Conservation (phyloP, 2,329 filamentous ascomycete species). For the Venturia aucupariae region DNA sequence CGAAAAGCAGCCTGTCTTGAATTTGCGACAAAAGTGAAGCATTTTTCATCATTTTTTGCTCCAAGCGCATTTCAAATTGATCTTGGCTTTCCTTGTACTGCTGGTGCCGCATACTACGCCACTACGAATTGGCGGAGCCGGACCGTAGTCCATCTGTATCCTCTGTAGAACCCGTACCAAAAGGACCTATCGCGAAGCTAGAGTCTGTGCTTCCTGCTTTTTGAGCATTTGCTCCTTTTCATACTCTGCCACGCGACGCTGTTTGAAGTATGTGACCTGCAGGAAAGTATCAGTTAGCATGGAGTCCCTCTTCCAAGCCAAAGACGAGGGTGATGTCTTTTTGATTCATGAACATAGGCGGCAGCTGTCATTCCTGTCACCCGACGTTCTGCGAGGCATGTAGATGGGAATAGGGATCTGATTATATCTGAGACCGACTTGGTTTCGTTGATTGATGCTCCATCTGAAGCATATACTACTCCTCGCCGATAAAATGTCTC, state of each 20-base stretch:
- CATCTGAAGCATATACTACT: neutral
- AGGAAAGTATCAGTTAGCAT: neutral
- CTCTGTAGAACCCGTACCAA: neutral
- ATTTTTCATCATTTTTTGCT: too few relatives aligned
- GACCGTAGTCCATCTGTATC: neutral
- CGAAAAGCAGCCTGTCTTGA: neutral
- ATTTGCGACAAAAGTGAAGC: neutral
- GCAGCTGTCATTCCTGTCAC: neutral
- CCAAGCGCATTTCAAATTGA: neutral
- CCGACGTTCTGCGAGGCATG: neutral
- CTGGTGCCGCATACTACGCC: neutral
- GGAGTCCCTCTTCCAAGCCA: neutral
- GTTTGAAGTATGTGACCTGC: conserved; percentile 95
- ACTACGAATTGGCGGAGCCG: neutral
- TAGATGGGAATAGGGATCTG: neutral
- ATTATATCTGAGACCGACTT: neutral
- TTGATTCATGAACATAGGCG: neutral
- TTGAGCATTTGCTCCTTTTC: conserved; percentile 74
- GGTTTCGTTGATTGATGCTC: neutral
- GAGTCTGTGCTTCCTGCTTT: conserved; percentile 42
- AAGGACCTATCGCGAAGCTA: conserved; percentile 10
- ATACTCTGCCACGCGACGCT: conserved; percentile 84
- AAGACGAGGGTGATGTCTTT: neutral
- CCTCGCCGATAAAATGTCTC: neutral
- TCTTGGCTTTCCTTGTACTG: neutral